phyloP scores from a whole-genome alignment of 2,329 filamentous ascomycete genomes.

The Sarocladium oryzae region DNA sequence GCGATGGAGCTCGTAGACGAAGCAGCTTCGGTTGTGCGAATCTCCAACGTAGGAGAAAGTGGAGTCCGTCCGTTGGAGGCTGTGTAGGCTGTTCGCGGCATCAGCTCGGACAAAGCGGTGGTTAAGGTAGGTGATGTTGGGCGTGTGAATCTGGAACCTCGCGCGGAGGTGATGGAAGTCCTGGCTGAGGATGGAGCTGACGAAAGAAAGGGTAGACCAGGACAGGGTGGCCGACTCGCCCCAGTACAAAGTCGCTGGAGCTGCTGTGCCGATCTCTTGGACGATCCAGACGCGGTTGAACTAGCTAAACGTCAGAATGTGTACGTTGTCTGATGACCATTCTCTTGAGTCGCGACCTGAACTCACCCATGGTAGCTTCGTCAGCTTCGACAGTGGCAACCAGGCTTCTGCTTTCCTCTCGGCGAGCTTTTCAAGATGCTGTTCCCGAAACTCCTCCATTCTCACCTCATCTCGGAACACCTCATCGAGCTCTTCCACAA shows the following conservation, averaged over 20 bases:
- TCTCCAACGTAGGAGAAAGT: slow-evolving; percentile 2
- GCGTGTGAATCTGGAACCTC: slow-evolving; percentile 23
- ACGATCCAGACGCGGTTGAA: slow-evolving; percentile 31
- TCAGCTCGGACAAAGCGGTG: slow-evolving; percentile 27
- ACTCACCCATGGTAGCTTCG: slow-evolving; percentile 27
- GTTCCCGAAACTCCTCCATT: slow-evolving; percentile 21
- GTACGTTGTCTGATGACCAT: not conserved
- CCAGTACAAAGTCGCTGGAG: slow-evolving; percentile 28
- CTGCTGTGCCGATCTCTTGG: slow-evolving; percentile 28
- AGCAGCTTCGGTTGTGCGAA: slow-evolving; percentile 25
- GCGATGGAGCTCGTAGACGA: slow-evolving; percentile 30
- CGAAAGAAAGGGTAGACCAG: slow-evolving; percentile 25
- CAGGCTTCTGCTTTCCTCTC: slow-evolving; percentile 22
- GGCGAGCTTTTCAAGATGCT: slow-evolving; percentile 23
- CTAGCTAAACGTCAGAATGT: slow-evolving; percentile 13
- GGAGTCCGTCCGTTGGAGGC: not conserved
- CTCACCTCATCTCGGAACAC: slow-evolving; percentile 24
- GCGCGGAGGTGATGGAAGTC: slow-evolving; percentile 25
- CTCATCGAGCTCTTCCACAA: slow-evolving; percentile 21
- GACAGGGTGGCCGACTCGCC: slow-evolving; percentile 23
- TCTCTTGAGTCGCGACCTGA: not conserved
- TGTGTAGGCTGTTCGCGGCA: slow-evolving; percentile 14
- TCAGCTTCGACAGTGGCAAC: slow-evolving; percentile 26
- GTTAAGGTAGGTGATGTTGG: slow-evolving; percentile 26
- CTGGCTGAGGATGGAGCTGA: slow-evolving; percentile 25